Conservation (phyloP, 2,329 filamentous ascomycete species). For the Curvularia eragrostidis region DNA sequence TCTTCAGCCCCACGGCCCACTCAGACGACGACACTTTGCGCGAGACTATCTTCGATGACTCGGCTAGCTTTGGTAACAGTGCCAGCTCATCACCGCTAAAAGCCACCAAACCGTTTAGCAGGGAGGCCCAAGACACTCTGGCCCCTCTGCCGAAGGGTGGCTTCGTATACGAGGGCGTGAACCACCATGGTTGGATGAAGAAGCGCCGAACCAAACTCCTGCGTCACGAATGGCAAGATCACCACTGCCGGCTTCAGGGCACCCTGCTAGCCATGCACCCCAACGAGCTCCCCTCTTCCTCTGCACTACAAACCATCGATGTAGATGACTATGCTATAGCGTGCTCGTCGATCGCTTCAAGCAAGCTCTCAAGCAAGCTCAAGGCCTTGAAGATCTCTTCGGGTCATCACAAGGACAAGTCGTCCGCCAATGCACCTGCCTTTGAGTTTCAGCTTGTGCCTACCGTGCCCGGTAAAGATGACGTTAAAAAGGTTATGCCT, state of each 20-base stretch:
- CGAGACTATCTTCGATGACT: constrained; percentile 43
- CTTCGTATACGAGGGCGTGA: constrained; percentile 58
- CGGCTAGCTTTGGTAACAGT: constrained; percentile 24
- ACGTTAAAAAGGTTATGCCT: constrained; percentile 46
- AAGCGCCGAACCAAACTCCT: constrained; percentile 90
- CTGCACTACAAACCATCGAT: constrained; percentile 80
- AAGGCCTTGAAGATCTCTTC: constrained; percentile 71
- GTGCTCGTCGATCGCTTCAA: constrained; percentile 78
- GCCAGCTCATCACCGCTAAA: constrained; percentile 45
- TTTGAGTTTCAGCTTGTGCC: constrained; percentile 89
- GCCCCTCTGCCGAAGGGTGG: constrained; percentile 47
- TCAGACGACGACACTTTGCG: constrained; percentile 47
- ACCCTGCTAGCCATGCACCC: constrained; percentile 71
- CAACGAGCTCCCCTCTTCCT: constrained; percentile 60
- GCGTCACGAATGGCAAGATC: constrained; percentile 91
- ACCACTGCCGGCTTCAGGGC: constrained; percentile 82
- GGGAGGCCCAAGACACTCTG: constrained; percentile 30
- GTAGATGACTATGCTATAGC: constrained; percentile 89
- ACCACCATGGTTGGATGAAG: constrained; percentile 88
- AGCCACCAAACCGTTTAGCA: constrained; percentile 30
- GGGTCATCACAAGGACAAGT: constrained; percentile 60
- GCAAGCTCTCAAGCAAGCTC: constrained; percentile 86
- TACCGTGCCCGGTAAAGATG: constrained; percentile 59
- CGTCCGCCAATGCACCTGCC: constrained; percentile 63
- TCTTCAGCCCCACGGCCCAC: constrained; percentile 50